Conservation (phyloP, 495 filamentous ascomycete genomes). For the Lichina pygmaea region DNA sequence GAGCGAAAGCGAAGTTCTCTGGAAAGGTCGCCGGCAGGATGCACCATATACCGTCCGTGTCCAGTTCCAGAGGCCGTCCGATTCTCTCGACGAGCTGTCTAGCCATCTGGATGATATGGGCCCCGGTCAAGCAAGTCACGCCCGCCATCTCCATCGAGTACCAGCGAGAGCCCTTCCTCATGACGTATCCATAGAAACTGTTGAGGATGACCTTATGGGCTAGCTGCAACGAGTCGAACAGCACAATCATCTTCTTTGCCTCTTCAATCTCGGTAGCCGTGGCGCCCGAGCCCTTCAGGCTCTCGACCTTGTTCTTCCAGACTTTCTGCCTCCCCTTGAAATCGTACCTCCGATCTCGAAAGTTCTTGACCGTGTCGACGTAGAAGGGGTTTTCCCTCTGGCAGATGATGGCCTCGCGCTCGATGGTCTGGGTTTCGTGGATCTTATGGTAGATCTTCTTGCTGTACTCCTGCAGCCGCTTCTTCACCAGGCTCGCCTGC, state of each 20-base stretch:
- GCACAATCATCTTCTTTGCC: constrained; percentile 93
- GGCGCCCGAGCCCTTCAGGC: constrained; percentile 59
- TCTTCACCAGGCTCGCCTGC: constrained; percentile 57
- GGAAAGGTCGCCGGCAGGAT: constrained; percentile 94
- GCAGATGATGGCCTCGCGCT: constrained; percentile 91
- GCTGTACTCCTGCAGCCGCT: constrained; percentile 72
- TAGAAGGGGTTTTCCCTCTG: constrained; percentile 98
- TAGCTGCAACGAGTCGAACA: constrained; percentile 89
- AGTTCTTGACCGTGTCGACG: constrained; percentile 82
- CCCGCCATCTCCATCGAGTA: constrained; percentile 99
- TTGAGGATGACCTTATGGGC: constrained; percentile 98
- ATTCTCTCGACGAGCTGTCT: constrained; percentile 83
- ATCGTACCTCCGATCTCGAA: constrained; percentile 87
- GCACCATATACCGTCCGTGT: constrained; percentile 99
- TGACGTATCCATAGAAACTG: constrained; percentile 98
- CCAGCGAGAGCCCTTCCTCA: constrained; percentile 96
- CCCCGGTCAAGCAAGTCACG: constrained; percentile 90
- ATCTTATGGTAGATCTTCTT: constrained; percentile 99
- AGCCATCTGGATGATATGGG: constrained; percentile 93
- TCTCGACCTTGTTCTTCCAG: constrained; percentile 89
- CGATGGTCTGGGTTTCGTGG: constrained; percentile 78
- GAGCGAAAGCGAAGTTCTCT: constrained; percentile 81
- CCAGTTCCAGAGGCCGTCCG: constrained; percentile 82
- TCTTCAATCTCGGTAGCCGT: constrained; percentile 54
- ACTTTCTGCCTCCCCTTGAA: constrained; percentile 97